Base-by-base conservation (phyloP, 2,329 filamentous ascomycete genomes). In the Botrytis hyacinthi region DNA sequence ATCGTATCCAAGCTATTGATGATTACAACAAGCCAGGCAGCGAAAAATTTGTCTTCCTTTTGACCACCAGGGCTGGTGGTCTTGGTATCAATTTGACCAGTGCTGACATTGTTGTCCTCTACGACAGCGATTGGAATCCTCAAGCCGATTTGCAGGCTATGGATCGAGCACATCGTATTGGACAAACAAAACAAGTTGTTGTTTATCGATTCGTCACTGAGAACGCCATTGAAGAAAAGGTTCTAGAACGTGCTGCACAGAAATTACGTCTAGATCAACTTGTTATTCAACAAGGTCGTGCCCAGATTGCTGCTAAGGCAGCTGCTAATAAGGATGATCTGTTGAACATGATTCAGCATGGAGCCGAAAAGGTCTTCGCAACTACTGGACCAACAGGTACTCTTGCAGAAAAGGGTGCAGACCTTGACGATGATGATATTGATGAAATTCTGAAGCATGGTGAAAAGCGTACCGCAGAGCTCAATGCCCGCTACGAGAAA, bases 71-170 rank as follows among this genome's bases (percentile, higher is more conserved):
- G 83, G 96, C 96, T 73, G 96, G 96, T 86, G 96, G 96, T 79
- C 85, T 99, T 72, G 96, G 96, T 80, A 99, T 99, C 86, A 99
- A 99, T 81, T 85, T 99, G 81, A 99, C 96, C 0, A 92, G 89
- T 75, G 96, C 96, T 73, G 96, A 99, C 79, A 97, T 98, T 80
- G 96, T 99, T 74, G 89, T 99, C 44, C 89, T 99, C 10, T 99
- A 96, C 80, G 96, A 99, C 82, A 98, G 95, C 79, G 96, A 99
- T 81, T 99, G 96, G 96, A 98, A 98, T 80, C 96, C 96, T 16
- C 96, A 99, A 83, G 96, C 96, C 29, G 96, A 99, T 89, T 84
- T 99, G 74, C 96, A 99, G 83, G 96, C 96, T 73, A 99, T 99
- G 96, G 96, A 99, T 80, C 93, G 96, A 81, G 96, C 96, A 70